Evolutionary conservation across 2,329 filamentous ascomycete species (phyloP).

Genomic region (Arthroderma sp.): DNA sequence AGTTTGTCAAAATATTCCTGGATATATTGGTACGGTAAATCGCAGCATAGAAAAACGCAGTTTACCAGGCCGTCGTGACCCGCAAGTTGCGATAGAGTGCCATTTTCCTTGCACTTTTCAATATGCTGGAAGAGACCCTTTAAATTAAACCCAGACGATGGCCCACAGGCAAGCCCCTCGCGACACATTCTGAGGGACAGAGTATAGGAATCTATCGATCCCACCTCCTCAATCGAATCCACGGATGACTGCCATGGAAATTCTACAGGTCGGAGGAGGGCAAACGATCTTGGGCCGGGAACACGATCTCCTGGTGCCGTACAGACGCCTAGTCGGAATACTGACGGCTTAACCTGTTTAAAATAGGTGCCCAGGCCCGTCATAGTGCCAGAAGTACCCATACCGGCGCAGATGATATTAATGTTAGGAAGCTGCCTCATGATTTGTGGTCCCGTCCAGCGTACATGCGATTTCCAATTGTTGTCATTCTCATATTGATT

Average conservation of each 20-base stretch:
- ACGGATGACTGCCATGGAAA: constrained; percentile 47
- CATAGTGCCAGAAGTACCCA: constrained; percentile 43
- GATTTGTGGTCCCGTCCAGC: constrained; percentile 49
- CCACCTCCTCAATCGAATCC: constrained; percentile 44
- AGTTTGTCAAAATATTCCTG: constrained; percentile 47
- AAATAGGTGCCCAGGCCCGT: constrained; percentile 40
- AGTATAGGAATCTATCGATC: constrained; percentile 40
- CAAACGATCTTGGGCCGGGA: constrained; percentile 44
- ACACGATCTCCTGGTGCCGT: constrained; percentile 45
- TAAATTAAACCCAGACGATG: constrained; percentile 48
- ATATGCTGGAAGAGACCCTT: constrained; percentile 40
- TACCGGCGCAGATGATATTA: constrained; percentile 42
- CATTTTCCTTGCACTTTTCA: constrained; percentile 34
- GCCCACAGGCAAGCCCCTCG: constrained; percentile 46
- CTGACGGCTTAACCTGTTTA: constrained; percentile 32
- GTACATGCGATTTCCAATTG: constrained; percentile 40
- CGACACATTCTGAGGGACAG: constrained; percentile 43
- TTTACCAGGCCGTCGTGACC: constrained; percentile 34
- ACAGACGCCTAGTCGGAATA: constrained; percentile 33
- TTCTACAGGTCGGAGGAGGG: constrained; percentile 36
- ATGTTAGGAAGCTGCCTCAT: constrained; percentile 43
- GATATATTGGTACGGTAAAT: constrained; percentile 51
- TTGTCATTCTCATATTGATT: constrained; percentile 44
- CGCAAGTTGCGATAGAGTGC: constrained; percentile 32
- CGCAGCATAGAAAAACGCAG: constrained; percentile 50